These are phyloP conservation scores for Botryosphaeria agaves DNA, from an alignment of 2,329 filamentous ascomycete species.

Conservation along the genomic window DNA sequence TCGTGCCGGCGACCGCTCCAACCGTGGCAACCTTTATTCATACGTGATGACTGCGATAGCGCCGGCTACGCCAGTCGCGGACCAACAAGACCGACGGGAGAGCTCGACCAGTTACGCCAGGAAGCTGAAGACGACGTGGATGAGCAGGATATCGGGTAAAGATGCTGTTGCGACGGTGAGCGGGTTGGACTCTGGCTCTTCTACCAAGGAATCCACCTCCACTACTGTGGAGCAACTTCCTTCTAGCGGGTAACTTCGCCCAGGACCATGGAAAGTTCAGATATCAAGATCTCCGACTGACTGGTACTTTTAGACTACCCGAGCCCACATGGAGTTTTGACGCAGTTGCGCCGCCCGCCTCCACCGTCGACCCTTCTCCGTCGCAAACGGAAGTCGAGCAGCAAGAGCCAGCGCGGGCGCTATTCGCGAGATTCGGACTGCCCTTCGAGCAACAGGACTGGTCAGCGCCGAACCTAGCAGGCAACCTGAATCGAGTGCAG, in stretches of 20 bases:
- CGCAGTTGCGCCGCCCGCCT: not conserved
- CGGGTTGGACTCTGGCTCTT: no score
- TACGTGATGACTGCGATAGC: no score
- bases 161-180: no score
- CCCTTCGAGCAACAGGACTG: constrained; percentile 21
- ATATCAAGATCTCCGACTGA: not conserved
- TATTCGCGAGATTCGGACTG: constrained; percentile 26
- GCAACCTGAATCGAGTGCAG: constrained; percentile 38
- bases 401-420: constrained; percentile 12
- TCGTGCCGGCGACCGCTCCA: no score
- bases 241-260: not conserved
- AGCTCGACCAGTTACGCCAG: not conserved
- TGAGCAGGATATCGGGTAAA: no score
- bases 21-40: no score
- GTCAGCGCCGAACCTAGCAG: constrained; percentile 11
- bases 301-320: not conserved
- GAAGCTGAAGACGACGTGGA: no score
- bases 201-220: not conserved
- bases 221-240: not conserved
- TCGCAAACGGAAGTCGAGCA: no score
- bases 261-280: not conserved
- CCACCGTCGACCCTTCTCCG: not conserved
- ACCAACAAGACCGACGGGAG: no score
- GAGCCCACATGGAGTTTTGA: not conserved
- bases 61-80: no score